A percentile compares a stretch with the other conserved stretches of the same genome.
phyloP scores from a whole-genome alignment of 1,284 basidiomycete genomes.

The Neonothopanus nambi region DNA sequence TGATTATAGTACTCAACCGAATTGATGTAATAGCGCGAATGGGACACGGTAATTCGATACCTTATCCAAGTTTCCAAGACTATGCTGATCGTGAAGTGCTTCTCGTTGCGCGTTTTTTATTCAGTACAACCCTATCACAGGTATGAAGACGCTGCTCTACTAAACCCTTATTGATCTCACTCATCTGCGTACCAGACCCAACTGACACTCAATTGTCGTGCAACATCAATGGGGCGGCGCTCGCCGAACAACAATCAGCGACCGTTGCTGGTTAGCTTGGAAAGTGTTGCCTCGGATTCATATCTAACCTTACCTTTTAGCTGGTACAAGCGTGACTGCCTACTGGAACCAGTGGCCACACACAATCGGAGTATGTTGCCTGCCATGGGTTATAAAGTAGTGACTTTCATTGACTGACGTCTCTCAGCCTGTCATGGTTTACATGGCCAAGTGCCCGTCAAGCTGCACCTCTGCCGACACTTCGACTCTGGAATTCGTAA shows the following conservation, averaged over 20 bases:
- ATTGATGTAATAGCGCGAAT: conserved; percentile 22
- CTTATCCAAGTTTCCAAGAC: neutral
- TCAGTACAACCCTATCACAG: conserved; percentile 31
- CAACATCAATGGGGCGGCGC: conserved; percentile 36
- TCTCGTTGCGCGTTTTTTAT: neutral
- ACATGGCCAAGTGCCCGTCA: conserved; percentile 36
- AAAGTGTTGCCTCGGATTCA: neutral
- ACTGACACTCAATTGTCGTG: conserved; percentile 23
- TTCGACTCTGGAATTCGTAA: conserved; percentile 35
- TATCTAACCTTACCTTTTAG: conserved; percentile 17
- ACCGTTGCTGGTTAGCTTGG: conserved; percentile 27
- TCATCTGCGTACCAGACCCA: conserved; percentile 22
- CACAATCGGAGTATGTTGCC: conserved; percentile 36
- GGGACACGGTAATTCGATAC: conserved; percentile 18
- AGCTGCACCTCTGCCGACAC: conserved; percentile 34
- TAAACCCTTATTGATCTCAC: too few relatives aligned
- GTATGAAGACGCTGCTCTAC: neutral
- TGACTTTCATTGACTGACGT: neutral
- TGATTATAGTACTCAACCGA: conserved; percentile 15
- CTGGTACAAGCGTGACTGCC: conserved; percentile 42
- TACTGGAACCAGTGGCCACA: conserved; percentile 34
- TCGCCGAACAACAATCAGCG: conserved; percentile 35
- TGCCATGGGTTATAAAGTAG: too few relatives aligned
- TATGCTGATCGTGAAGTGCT: neutral
- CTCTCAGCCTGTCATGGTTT: conserved; percentile 32